Conservation (phyloP, 2,329 filamentous ascomycete genomes). For the Aspergillus sp. region DNA sequence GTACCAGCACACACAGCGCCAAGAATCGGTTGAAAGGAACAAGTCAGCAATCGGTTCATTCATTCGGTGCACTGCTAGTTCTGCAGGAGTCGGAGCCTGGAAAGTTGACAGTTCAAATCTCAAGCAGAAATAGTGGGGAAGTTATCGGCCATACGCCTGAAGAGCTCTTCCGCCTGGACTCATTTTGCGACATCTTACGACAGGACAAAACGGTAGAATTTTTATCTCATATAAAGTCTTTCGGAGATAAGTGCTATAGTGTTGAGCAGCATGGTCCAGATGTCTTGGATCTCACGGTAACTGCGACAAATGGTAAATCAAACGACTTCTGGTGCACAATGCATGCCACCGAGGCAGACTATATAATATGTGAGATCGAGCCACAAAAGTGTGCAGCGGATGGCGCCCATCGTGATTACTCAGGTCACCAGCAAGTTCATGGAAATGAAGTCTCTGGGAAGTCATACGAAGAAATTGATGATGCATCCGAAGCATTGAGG, state of each 20-base stretch:
- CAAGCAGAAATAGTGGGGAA: constrained; percentile 67
- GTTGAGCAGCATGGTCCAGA: constrained; percentile 67
- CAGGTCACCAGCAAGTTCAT: not conserved
- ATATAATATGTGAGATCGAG: constrained; percentile 81
- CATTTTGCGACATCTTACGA: constrained; percentile 72
- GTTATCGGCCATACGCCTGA: constrained; percentile 67
- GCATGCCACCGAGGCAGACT: constrained; percentile 60
- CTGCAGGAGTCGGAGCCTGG: constrained; percentile 56
- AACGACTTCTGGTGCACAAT: constrained; percentile 79
- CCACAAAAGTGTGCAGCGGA: constrained; percentile 33
- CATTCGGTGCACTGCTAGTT: constrained; percentile 67
- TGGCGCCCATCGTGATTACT: not conserved
- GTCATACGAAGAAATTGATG: not conserved
- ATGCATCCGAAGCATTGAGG: not conserved
- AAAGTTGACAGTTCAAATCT: constrained; percentile 58
- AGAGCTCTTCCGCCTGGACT: constrained; percentile 63
- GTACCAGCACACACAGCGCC: not conserved
- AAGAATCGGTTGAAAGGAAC: constrained; percentile 1
- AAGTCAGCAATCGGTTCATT: constrained; percentile 66
- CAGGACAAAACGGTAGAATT: constrained; percentile 74
- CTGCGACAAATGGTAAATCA: constrained; percentile 44
- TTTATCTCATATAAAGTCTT: constrained; percentile 73
- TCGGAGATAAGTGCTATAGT: constrained; percentile 69
- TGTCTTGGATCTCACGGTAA: constrained; percentile 68
- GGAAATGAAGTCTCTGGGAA: not conserved